These are phyloP conservation scores for Aspergillus pseudonomiae DNA, from an alignment of 2,329 filamentous ascomycete species.

Conservation along the genomic window DNA sequence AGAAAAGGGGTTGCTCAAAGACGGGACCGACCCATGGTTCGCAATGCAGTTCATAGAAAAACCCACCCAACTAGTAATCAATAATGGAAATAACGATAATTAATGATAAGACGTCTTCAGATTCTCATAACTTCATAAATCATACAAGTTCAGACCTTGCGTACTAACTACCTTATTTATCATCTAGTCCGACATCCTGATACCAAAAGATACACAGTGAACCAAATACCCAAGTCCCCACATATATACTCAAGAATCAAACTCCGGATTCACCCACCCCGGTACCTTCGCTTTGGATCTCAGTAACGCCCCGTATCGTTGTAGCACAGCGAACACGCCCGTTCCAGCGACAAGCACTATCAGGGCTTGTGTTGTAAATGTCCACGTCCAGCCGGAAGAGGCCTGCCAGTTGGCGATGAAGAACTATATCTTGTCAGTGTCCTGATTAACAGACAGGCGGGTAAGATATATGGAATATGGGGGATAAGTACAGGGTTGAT, in stretches of 20 bases:
- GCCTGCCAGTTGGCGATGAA: constrained; percentile 56
- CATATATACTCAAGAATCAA: constrained; percentile 23
- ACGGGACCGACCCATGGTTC: not conserved
- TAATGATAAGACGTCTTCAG: too few species aligned
- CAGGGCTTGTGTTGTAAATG: constrained; percentile 53
- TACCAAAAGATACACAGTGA: not conserved
- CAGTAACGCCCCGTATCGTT: constrained; percentile 45
- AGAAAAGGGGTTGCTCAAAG: not conserved
- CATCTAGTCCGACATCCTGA: too few species aligned
- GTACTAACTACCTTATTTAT: too few species aligned
- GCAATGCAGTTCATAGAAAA: not conserved
- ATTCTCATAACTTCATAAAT: too few species aligned
- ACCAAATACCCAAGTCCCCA: not conserved
- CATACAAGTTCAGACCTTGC: too few species aligned
- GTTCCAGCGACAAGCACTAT: constrained; percentile 48
- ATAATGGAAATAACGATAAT: too few species aligned
- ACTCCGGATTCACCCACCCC: constrained; percentile 52
- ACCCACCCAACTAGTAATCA: too few species aligned
- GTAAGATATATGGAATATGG: not conserved
- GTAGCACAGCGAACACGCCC: constrained; percentile 42
- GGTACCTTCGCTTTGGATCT: constrained; percentile 42
- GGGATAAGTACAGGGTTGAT: constrained; percentile 41
- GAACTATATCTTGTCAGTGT: constrained; percentile 38
- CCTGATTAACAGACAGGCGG: accelerated
- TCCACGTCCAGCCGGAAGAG: constrained; percentile 54